Evolutionary conservation across 2,329 filamentous ascomycete species (phyloP).

Genomic region (Fusarium compactum): DNA sequence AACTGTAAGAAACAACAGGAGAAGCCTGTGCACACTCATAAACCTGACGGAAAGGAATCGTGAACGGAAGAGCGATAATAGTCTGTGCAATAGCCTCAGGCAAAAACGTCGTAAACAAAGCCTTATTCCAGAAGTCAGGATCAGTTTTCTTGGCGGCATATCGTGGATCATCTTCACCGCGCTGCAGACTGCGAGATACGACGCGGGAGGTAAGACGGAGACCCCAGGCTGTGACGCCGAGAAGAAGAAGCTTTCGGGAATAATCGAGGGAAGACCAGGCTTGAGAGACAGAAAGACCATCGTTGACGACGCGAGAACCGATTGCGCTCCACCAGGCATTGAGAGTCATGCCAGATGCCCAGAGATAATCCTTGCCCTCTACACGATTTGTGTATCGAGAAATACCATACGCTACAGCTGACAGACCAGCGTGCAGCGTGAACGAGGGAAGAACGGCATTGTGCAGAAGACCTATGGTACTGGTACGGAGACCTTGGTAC

Average conservation of each 20-base stretch:
- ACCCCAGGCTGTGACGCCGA: slow-evolving; percentile 14
- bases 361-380: slow-evolving; percentile 21
- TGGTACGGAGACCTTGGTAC: slow-evolving; percentile 12
- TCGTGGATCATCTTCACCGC: slow-evolving; percentile 11
- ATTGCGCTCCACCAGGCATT: slow-evolving; percentile 32
- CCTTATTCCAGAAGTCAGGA: slow-evolving; percentile 13
- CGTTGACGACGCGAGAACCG: slow-evolving; percentile 2
- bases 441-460: slow-evolving; percentile 15
- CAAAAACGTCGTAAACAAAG: slow-evolving; percentile 1
- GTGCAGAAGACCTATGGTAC: slow-evolving; percentile 13
- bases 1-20: slow-evolving; percentile 4
- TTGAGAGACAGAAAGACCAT: background rate
- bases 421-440: slow-evolving; percentile 9
- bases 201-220: slow-evolving; percentile 1
- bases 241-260: slow-evolving; percentile 11
- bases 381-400: slow-evolving; percentile 14
- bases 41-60: slow-evolving; percentile 13
- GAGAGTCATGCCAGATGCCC: slow-evolving; percentile 23
- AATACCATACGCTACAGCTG: slow-evolving; percentile 5
- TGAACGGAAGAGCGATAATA: slow-evolving; percentile 18
- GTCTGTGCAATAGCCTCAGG: slow-evolving; percentile 25
- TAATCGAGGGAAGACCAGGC: slow-evolving; percentile 10
- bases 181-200: slow-evolving; percentile 14
- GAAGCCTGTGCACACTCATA: slow-evolving; percentile 6
- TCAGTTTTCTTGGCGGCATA: slow-evolving; percentile 7